phyloP scores from a whole-genome alignment of 192 early-diverging fungal species.

The Powellomyces hirtus region DNA sequence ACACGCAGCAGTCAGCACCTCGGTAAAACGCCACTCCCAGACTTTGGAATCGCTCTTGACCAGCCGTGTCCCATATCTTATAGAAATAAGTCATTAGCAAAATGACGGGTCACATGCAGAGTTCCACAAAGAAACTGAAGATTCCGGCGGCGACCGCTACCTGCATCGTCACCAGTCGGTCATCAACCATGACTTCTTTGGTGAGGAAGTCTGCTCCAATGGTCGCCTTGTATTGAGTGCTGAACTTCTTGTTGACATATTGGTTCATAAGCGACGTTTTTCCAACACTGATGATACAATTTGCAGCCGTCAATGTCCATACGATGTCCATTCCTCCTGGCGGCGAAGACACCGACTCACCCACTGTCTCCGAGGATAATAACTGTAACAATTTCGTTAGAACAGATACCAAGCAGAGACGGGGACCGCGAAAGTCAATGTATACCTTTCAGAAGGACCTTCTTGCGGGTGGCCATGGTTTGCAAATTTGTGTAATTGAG shows the following conservation, averaged over 20 bases:
- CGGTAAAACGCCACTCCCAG: slow-evolving; percentile 99
- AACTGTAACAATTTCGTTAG: slow-evolving; percentile 3
- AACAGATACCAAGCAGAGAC: not conserved
- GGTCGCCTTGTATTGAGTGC: slow-evolving; percentile 97
- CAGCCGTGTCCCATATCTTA: slow-evolving; percentile 98
- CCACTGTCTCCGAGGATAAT: slow-evolving; percentile 38
- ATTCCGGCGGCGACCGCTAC: no score
- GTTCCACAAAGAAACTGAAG: no score
- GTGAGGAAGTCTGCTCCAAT: slow-evolving; percentile 99
- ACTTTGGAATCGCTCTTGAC: slow-evolving; percentile 98
- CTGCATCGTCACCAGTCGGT: slow-evolving; percentile 92
- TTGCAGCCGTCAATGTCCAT: not conserved
- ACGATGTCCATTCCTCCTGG: not conserved
- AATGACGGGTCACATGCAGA: no score
- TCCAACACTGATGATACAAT: slow-evolving; percentile 23
- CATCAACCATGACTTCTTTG: slow-evolving; percentile 93
- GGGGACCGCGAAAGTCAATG: not conserved
- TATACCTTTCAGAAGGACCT: slow-evolving; percentile 31
- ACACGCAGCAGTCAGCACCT: slow-evolving; percentile 98
- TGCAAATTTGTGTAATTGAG: no score
- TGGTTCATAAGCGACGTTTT: slow-evolving; percentile 99
- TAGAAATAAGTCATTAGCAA: not conserved
- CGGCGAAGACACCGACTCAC: slow-evolving; percentile 3
- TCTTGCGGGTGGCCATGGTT: slow-evolving; percentile 31
- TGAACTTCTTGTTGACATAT: slow-evolving; percentile 97